These are phyloP conservation scores for Pichia deserticola DNA, from an alignment of 805 yeast genomes.

Conservation along the genomic window DNA sequence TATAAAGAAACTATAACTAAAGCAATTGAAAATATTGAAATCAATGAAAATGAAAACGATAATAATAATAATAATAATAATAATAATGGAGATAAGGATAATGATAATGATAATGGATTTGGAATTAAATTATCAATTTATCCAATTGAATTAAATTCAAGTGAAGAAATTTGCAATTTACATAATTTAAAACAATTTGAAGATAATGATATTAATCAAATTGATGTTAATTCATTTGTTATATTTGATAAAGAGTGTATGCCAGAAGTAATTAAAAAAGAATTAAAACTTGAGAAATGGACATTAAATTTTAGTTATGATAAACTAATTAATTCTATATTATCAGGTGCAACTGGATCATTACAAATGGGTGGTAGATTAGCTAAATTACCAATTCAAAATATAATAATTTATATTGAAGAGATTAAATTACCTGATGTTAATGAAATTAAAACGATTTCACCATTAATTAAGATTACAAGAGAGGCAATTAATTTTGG, in stretches of 20 bases:
- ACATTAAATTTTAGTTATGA: slow-evolving; percentile 39
- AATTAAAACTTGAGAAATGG: slow-evolving; percentile 32
- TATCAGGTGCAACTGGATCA: slow-evolving; percentile 54
- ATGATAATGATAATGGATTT: slow-evolving; percentile 5
- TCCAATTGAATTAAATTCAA: slow-evolving; percentile 29
- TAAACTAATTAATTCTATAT: slow-evolving; percentile 43
- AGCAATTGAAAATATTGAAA: slow-evolving; percentile 15
- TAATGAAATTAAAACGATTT: slow-evolving; percentile 33
- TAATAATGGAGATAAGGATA: too few relatives aligned
- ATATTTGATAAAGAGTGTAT: slow-evolving; percentile 28
- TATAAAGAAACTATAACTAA: slow-evolving; percentile 62
- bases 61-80: slow-evolving; percentile 7
- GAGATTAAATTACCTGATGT: slow-evolving; percentile 42
- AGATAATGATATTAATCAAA: slow-evolving; percentile 32
- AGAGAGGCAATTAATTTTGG: slow-evolving; percentile 38
- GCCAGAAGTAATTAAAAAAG: slow-evolving; percentile 19
- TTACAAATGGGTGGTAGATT: slow-evolving; percentile 62
- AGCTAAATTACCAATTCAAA: slow-evolving; percentile 51
- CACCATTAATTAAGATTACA: slow-evolving; percentile 37
- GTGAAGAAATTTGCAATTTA: slow-evolving; percentile 20
- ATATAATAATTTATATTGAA: slow-evolving; percentile 48
- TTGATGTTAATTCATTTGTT: slow-evolving; percentile 43
- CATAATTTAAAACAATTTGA: slow-evolving; percentile 26
- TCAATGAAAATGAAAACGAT: slow-evolving; percentile 18
- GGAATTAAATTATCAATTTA: slow-evolving; percentile 21